These are phyloP conservation scores for Fusarium azukiicola DNA, from an alignment of 2,329 filamentous ascomycete genomes.

Conservation along the genomic window DNA sequence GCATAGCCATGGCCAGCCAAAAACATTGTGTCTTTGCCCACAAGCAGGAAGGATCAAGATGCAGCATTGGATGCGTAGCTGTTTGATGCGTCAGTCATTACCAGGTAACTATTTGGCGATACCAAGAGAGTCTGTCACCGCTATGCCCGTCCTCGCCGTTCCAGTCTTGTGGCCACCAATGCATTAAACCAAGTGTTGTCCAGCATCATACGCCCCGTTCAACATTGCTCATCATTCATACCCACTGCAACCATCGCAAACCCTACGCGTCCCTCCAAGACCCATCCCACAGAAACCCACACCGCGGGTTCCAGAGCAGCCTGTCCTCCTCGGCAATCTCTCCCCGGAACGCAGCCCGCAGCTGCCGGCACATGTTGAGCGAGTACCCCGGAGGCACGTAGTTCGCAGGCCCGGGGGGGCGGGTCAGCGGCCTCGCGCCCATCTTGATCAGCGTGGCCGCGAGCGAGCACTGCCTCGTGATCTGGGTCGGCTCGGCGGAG, in stretches of 20 bases:
- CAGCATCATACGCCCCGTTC: background rate
- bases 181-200: background rate
- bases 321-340: background rate
- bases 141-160: too few relatives aligned
- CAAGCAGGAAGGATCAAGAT: background rate
- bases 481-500: background rate
- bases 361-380: background rate
- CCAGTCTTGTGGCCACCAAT: background rate
- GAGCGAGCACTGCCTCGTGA: background rate
- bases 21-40: background rate
- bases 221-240: background rate
- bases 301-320: slow-evolving; percentile 8
- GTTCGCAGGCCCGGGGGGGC: background rate
- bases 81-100: background rate
- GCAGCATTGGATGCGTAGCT: background rate
- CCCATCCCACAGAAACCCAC: slow-evolving; percentile 8
- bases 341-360: background rate
- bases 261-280: background rate
- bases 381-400: background rate
- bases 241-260: too few relatives aligned
- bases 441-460: background rate
- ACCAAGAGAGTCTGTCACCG: too few relatives aligned
- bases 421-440: background rate
- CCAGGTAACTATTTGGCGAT: too few relatives aligned
- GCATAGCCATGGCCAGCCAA: background rate